These are phyloP conservation scores for Wallacemonas sp. DNA, from an alignment of 208 protist genomes.

Conservation along the genomic window DNA sequence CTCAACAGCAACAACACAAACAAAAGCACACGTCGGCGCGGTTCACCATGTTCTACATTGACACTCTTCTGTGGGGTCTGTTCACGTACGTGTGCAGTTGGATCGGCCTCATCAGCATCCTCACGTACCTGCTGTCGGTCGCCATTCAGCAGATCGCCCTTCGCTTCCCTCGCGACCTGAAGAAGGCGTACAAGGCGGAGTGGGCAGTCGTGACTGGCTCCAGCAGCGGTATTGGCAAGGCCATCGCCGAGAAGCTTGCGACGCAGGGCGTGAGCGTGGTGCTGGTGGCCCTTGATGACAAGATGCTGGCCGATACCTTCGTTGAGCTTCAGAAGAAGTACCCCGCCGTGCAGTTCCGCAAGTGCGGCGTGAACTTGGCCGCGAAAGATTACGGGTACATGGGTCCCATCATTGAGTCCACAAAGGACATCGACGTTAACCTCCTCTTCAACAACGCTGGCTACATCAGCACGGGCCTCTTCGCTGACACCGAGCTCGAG, in stretches of 20 bases:
- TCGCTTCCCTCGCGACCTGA: slow-evolving; percentile 69
- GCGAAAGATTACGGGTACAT: slow-evolving; percentile 74
- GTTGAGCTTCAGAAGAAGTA: slow-evolving; percentile 74
- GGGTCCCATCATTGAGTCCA: slow-evolving; percentile 56
- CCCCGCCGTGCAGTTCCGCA: slow-evolving; percentile 73
- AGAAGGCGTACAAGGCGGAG: slow-evolving; percentile 74
- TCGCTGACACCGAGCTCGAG: slow-evolving; percentile 81
- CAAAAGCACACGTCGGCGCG: not conserved
- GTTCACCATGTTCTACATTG: slow-evolving; percentile 71
- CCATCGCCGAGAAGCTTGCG: slow-evolving; percentile 93
- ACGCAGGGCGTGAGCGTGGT: slow-evolving; percentile 90
- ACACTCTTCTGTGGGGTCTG: slow-evolving; percentile 47
- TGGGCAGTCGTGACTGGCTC: slow-evolving; percentile 93
- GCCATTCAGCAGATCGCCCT: slow-evolving; percentile 55
- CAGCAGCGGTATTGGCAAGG: slow-evolving; percentile 95
- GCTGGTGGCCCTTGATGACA: slow-evolving; percentile 87
- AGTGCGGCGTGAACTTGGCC: slow-evolving; percentile 87
- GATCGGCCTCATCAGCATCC: slow-evolving; percentile 77
- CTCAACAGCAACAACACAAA: not conserved
- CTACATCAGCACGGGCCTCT: slow-evolving; percentile 91
- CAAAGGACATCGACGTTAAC: slow-evolving; percentile 67
- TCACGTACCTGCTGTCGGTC: slow-evolving; percentile 57
- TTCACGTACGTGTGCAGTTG: slow-evolving; percentile 61
- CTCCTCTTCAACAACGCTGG: slow-evolving; percentile 95
- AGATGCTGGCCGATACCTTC: slow-evolving; percentile 79